Percentiles rank a stretch among this genome's conserved stretches.
These are phyloP conservation scores for Vachellia collinsii DNA, from an alignment of 306 rosid genomes.

Conservation along the genomic window DNA sequence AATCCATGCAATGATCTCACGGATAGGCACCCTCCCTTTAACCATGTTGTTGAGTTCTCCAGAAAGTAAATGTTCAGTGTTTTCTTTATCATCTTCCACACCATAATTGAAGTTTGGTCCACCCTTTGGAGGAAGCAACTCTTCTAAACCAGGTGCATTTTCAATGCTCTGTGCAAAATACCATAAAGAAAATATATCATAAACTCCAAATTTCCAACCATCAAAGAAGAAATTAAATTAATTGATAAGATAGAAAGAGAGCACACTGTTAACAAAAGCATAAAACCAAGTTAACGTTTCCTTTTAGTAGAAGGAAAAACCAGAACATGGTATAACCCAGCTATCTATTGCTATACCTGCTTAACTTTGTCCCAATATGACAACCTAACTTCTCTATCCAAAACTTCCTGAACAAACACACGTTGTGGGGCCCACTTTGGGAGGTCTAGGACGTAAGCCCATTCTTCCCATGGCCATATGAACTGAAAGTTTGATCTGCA, in stretches of 20 bases:
- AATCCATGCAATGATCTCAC: conserved; percentile 88
- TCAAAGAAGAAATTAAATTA: conserved; percentile 28
- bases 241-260: background rate
- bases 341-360: conserved; percentile 65
- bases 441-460: conserved; percentile 91
- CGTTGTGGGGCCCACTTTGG: conserved; percentile 99
- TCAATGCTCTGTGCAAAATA: conserved; percentile 73
- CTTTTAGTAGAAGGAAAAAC: conserved; percentile 9
- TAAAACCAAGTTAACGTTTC: background rate
- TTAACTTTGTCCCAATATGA: conserved; percentile 98
- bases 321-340: conserved; percentile 14
- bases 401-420: conserved; percentile 95
- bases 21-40: conserved; percentile 78
- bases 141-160: conserved; percentile 97
- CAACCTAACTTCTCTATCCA: conserved; percentile 97
- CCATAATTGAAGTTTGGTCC: conserved; percentile 71
- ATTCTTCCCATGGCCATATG: conserved; percentile 99
- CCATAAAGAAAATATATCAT: conserved; percentile 26
- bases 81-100: conserved; percentile 64
- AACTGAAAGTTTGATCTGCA: conserved; percentile 96
- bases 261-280: conserved; percentile 20
- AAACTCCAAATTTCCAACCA: conserved; percentile 20
- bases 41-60: conserved; percentile 81
- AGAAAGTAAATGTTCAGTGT: conserved; percentile 65
- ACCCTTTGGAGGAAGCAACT: conserved; percentile 92